Base-by-base conservation (phyloP, 441 rosid genomes). In the Isatis lusitanica region DNA sequence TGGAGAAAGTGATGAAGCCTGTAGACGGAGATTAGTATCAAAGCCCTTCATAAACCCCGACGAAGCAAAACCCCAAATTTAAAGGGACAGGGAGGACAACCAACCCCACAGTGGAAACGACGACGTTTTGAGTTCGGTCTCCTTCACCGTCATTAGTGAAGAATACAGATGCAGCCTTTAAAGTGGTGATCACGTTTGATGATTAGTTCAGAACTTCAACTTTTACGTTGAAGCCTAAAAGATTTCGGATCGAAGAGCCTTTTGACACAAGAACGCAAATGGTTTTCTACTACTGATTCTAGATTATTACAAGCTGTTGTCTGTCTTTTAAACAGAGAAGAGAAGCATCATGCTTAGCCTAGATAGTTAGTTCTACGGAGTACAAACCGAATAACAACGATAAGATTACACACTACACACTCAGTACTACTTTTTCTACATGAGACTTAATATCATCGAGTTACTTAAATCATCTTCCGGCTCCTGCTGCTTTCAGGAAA, bases 401-500 rank as follows among this genome's bases (percentile, higher is more conserved):
- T 47, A 67, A 38, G 53, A 70, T 65, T 71, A 66, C 57, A 51
- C 70, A 46, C 24, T 15, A 56, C 63, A 69, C 63, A 62, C 21
- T 47, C 18, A 56, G 9, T 35, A 12, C 60, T 66, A 31, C 57
- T 10, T 53, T 43, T 68, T 63, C 75, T 69, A 70, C 70, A 70
- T 10, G 50, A 53, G 30, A 36, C 26, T 46, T 46, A 6, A 24
- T 39, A 43, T 9, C 18, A 62, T 26, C 21, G n/a, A 46, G 75
- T 65, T 58, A 57, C 28, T 42, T 9, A 30, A 55, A 53, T 73
- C 28, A 63, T 57, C 63, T 40, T 50, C 96, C 86, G 0, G 99
- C 97, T 63, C 96, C 86, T n/a, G 99, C 98, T 56, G 97, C 98
- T 77, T 85, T 90, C 40, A 93, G 97, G 81, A 93, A 95, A 85